Base-by-base conservation (phyloP, 2,329 filamentous ascomycete genomes). In the Pyricularia grisea region DNA sequence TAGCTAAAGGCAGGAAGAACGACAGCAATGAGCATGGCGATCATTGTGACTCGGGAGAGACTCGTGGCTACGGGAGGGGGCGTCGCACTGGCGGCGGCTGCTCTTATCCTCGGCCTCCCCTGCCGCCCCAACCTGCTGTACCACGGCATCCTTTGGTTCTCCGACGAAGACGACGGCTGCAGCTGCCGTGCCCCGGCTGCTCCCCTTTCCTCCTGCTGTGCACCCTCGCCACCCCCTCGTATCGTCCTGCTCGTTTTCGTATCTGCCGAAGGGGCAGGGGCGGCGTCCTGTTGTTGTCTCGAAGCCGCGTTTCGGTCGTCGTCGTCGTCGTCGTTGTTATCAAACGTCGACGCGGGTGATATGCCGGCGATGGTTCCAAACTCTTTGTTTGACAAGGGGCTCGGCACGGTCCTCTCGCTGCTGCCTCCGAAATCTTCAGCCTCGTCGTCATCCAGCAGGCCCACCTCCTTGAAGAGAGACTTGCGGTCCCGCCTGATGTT, bases 381-480 rank as follows among this genome's bases (percentile, higher is more conserved):
- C n/a, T 66, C 31, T 11, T 42, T 66, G 31, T 66, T 33, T 11
- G 14, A 20, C 31, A 25, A 20, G 10, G 28, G 28, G 31, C 28
- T 33, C 14, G 28, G 63, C 28, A 33, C 20, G 1, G 71, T 68
- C 77, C 42, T 20, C 14, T 50, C 74, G 55, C 73, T 70, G 65
- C 76, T 30, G 17, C 66, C 65, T 69, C 66, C 71, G 63, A 66
- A 50, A 67, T 33, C 61, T 31, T 7, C 69, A 68, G 73, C 70
- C 68, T 75, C 71, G 71, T 75, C 70, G 71, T 75, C 73, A 36
- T 79, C 79, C 61, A 80, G 77, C 66, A 79, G 76, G 25, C 84
- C 84, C 60, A 82, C 74, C 75, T 87, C 84, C 73, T 78, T 84
- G 72, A 87, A 87, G 69, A 85, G 77, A 27, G 84, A 86, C 72